Percentiles rank a stretch among this genome's conserved stretches.
Evolutionary conservation across 2,329 filamentous ascomycete species (phyloP).

Genomic region (Pseudogymnoascus sp.): DNA sequence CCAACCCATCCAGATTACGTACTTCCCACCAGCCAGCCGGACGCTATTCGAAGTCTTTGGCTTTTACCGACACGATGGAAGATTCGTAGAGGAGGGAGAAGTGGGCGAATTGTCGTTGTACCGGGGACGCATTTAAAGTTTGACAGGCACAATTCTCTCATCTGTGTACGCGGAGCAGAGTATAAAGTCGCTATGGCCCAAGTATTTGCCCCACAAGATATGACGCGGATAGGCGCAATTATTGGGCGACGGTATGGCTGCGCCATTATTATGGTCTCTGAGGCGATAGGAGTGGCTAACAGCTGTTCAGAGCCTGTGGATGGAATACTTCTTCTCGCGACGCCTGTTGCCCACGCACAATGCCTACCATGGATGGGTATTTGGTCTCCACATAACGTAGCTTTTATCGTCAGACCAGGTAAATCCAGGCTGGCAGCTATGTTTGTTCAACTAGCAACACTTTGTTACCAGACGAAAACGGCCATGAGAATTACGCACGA

Average conservation of each 20-base stretch:
- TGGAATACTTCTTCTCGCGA: not conserved
- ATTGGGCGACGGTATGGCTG: not conserved
- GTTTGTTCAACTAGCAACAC: slow-evolving; percentile 5
- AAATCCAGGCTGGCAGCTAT: slow-evolving; percentile 1
- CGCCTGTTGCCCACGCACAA: not conserved
- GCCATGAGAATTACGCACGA: not conserved
- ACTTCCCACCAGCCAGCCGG: too few relatives aligned
- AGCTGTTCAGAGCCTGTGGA: not conserved
- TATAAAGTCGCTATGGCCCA: not conserved
- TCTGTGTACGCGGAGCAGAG: not conserved
- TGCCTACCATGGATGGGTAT: not conserved
- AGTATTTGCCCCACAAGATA: not conserved
- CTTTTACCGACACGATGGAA: too few relatives aligned
- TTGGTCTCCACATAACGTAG: not conserved
- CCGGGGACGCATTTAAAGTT: not conserved
- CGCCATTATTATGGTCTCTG: not conserved
- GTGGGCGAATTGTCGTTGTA: too few relatives aligned
- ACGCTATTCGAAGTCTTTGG: too few relatives aligned
- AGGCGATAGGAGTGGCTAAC: not conserved
- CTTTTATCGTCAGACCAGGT: not conserved
- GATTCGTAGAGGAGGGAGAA: too few relatives aligned
- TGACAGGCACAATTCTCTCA: not conserved
- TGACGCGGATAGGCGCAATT: not conserved
- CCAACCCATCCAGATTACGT: too few relatives aligned
- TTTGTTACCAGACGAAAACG: not conserved